phyloP scores from a whole-genome alignment of 345 rosid species.

The Ailanthus altissimus region DNA sequence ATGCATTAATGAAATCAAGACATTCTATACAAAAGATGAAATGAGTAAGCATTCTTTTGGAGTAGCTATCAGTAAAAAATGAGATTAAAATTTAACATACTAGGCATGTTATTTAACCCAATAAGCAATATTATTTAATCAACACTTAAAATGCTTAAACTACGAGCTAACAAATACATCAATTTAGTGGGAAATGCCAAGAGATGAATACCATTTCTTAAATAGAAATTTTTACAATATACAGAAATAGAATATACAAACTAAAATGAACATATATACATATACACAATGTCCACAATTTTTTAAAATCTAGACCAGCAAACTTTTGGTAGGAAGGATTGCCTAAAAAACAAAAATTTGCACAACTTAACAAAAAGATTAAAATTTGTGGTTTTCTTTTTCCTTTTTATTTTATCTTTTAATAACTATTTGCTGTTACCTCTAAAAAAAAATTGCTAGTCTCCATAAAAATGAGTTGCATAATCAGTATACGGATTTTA shows the following conservation, averaged over 20 bases:
- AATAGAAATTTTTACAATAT: not conserved
- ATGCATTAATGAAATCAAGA: not conserved
- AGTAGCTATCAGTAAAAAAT: not conserved
- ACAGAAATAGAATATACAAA: not conserved
- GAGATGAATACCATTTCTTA: not conserved
- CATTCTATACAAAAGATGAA: not conserved
- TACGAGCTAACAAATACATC: not conserved
- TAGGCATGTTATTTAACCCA: not conserved
- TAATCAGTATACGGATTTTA: no score
- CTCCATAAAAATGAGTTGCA: no score
- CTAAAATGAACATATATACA: not conserved
- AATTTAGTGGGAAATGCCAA: not conserved
- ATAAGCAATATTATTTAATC: not conserved
- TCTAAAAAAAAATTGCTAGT: no score
- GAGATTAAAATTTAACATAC: not conserved
- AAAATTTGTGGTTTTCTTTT: no score
- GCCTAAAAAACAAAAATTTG: no score
- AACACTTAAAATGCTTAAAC: conserved; percentile 2
- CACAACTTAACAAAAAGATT: no score
- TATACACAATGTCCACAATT: no score
- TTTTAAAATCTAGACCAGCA: no score
- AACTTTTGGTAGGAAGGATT: no score
- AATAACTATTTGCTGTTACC: no score
- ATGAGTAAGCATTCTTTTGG: not conserved
- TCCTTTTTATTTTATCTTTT: no score